Conservation (phyloP, 2,329 filamentous ascomycete genomes). For the Pseudocercospora macadamiae region DNA sequence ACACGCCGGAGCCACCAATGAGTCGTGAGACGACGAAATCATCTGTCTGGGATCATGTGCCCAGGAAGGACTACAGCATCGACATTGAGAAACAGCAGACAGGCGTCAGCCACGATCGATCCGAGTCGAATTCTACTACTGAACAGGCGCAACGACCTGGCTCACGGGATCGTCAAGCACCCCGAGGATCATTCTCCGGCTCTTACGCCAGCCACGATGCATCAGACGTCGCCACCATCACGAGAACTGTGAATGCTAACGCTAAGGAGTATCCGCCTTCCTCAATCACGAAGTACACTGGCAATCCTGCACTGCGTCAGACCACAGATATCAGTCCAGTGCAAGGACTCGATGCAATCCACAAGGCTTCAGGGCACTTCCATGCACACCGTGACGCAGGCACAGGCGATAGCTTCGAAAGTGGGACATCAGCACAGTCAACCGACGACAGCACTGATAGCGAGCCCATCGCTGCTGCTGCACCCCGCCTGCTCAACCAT, state of each 20-base stretch:
- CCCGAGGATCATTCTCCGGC: conserved; percentile 39
- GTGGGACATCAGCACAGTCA: conserved; percentile 25
- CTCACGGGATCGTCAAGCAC: conserved; percentile 44
- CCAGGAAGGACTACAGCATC: conserved; percentile 11
- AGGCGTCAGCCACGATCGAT: conserved; percentile 4
- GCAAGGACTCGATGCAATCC: conserved; percentile 32
- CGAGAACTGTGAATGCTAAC: conserved; percentile 19
- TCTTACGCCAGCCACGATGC: conserved; percentile 22
- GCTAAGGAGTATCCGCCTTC: conserved; percentile 38
- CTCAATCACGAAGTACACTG: conserved; percentile 42
- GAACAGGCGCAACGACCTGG: conserved; percentile 37
- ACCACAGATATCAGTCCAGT: conserved; percentile 39
- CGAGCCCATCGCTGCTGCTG: conserved; percentile 31
- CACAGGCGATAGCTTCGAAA: conserved; percentile 25
- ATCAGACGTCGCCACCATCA: conserved; percentile 18
- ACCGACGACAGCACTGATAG: conserved; percentile 28
- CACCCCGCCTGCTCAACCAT: conserved; percentile 30
- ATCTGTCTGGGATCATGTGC: conserved; percentile 22
- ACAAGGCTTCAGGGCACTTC: conserved; percentile 32
- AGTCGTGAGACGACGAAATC: conserved; percentile 32
- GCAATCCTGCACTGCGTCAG: conserved; percentile 40
- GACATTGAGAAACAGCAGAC: conserved; percentile 27
- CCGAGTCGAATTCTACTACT: conserved; percentile 17
- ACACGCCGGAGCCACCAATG: conserved; percentile 41
- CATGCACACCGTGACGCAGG: neutral